phyloP scores from a whole-genome alignment of 345 rosid genomes.

The Firmiana major region DNA sequence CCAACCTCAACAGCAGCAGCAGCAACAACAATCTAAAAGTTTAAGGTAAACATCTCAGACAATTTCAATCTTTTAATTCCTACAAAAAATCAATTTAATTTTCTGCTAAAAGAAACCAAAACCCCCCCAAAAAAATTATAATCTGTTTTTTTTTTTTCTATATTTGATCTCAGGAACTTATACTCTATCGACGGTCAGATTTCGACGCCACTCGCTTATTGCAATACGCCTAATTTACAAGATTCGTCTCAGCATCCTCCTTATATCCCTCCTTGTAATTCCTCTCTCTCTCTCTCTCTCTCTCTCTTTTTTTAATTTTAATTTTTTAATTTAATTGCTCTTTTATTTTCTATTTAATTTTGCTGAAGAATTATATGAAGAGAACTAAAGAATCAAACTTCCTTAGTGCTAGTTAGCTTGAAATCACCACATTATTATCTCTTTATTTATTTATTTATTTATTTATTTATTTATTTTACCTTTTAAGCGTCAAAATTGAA shows the following conservation, averaged over 20 bases:
- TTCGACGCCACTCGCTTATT: slow-evolving; percentile 43
- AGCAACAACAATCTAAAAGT: slow-evolving; percentile 41
- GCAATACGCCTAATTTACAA: slow-evolving; percentile 35
- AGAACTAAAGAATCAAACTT: neutral
- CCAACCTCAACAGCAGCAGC: slow-evolving; percentile 36
- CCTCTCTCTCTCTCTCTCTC: slow-evolving; percentile 6
- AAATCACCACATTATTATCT: neutral
- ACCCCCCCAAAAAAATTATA: neutral
- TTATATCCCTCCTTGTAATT: slow-evolving; percentile 71
- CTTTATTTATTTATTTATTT: too few species aligned
- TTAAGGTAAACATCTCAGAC: slow-evolving; percentile 36
- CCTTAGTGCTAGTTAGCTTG: neutral
- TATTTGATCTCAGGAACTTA: slow-evolving; percentile 34
- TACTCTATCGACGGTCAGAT: slow-evolving; percentile 47
- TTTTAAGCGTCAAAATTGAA: neutral
- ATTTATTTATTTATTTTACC: too few species aligned
- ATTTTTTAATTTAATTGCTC: neutral
- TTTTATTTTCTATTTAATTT: neutral
- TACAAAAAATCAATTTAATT: neutral
- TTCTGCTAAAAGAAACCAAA: neutral
- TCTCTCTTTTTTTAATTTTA: too few species aligned
- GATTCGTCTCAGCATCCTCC: slow-evolving; percentile 83
- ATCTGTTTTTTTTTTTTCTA: neutral
- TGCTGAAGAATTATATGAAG: neutral
- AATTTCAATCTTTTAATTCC: neutral